Evolutionary conservation across 495 filamentous ascomycete genomes (phyloP).

Genomic region (Tuber umbilicatum): DNA sequence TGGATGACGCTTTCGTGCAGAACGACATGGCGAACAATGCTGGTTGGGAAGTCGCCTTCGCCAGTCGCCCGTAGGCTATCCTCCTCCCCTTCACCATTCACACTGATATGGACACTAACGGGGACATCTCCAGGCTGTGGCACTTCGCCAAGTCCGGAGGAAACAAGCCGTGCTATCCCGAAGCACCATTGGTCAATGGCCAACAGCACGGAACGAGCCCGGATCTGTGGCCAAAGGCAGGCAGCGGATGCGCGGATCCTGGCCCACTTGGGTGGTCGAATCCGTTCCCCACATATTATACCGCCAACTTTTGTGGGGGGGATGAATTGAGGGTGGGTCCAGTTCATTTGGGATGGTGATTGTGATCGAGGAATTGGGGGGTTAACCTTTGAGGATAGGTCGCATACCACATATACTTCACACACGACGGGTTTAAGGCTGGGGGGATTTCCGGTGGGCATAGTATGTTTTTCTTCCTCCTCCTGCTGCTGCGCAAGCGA

Average conservation of each 20-base stretch:
- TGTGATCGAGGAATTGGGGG: no score
- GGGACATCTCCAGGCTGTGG: conserved; percentile 24
- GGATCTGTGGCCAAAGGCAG: conserved; percentile 25
- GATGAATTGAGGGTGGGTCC: conserved; percentile 31
- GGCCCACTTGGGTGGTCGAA: conserved; percentile 24
- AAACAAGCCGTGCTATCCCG: conserved; percentile 32
- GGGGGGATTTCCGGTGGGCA: conserved; percentile 31
- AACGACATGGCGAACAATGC: conserved; percentile 18
- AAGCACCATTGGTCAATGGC: conserved; percentile 23
- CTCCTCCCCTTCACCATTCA: no score
- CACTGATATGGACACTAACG: neutral
- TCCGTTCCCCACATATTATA: conserved; percentile 39
- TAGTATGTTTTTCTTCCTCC: no score
- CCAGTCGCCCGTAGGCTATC: conserved; percentile 30
- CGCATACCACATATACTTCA: conserved; percentile 29
- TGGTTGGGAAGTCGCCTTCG: conserved; percentile 37
- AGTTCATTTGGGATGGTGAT: neutral
- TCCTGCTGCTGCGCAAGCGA: neutral
- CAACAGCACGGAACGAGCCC: conserved; percentile 34
- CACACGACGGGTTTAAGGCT: conserved; percentile 33
- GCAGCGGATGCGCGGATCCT: conserved; percentile 25
- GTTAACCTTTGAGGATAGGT: conserved; percentile 12
- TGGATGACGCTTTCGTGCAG: conserved; percentile 28
- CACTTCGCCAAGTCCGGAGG: conserved; percentile 25
- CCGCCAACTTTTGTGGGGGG: conserved; percentile 19